phyloP scores from a whole-genome alignment of 352 stramenopile species.

The Pythium sukuiense region DNA sequence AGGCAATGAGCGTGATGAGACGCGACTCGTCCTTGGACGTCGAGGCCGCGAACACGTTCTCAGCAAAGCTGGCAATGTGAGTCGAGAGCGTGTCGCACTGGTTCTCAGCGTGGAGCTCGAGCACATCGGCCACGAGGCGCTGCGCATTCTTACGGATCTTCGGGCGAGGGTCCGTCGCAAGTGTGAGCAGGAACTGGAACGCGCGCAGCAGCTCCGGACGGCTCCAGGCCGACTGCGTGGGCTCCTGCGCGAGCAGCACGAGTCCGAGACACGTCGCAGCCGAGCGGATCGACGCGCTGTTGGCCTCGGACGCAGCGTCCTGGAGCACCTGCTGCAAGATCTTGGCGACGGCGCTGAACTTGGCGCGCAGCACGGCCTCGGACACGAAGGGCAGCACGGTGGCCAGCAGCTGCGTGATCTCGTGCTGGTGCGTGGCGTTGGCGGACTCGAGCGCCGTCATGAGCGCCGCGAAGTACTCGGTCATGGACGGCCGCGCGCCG shows the following conservation, averaged over 20 bases:
- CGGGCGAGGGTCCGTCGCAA: constrained; percentile 75
- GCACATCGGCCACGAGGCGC: constrained; percentile 70
- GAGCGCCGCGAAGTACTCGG: constrained; percentile 86
- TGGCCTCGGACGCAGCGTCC: constrained; percentile 47
- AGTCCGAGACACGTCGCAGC: constrained; percentile 63
- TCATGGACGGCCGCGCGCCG: constrained; percentile 42
- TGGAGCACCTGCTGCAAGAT: constrained; percentile 70
- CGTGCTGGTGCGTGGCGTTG: constrained; percentile 68
- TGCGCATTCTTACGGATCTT: constrained; percentile 86
- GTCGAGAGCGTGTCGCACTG: constrained; percentile 81
- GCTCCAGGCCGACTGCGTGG: constrained; percentile 54
- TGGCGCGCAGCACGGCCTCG: constrained; percentile 73
- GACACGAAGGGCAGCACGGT: constrained; percentile 75
- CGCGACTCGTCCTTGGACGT: constrained; percentile 72
- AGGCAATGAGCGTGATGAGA: constrained; percentile 77
- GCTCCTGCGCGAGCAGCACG: constrained; percentile 70
- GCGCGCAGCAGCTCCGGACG: constrained; percentile 69
- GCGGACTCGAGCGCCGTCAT: constrained; percentile 85
- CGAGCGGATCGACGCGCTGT: constrained; percentile 63
- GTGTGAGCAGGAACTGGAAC: constrained; percentile 77
- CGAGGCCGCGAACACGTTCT: constrained; percentile 72
- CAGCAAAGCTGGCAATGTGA: constrained; percentile 84
- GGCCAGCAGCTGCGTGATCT: constrained; percentile 74
- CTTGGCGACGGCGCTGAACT: constrained; percentile 75
- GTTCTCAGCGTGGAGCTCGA: constrained; percentile 67